phyloP scores from a whole-genome alignment of 768 basidiomycete genomes.

The Cubamyces sp. region DNA sequence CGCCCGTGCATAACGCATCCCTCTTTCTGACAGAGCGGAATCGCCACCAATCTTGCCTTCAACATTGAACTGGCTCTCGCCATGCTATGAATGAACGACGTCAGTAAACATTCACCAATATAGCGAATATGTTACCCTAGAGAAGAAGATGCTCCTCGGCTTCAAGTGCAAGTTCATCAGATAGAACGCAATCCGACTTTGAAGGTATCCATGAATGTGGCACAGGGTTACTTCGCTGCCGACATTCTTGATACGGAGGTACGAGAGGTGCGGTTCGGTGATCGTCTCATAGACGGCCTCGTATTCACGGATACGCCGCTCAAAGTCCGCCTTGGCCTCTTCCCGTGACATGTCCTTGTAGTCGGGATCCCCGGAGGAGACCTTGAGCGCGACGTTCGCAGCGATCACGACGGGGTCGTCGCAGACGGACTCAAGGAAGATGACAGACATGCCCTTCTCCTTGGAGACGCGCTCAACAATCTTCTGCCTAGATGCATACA shows the following conservation, averaged over 20 bases:
- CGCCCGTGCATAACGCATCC: slow-evolving; percentile 82
- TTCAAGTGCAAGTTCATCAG: slow-evolving; percentile 98
- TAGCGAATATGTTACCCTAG: slow-evolving; percentile 66
- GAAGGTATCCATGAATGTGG: slow-evolving; percentile 91
- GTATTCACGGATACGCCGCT: slow-evolving; percentile 89
- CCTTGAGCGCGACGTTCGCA: slow-evolving; percentile 95
- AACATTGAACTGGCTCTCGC: slow-evolving; percentile 96
- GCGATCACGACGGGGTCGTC: slow-evolving; percentile 94
- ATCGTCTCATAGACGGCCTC: slow-evolving; percentile 96
- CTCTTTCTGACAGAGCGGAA: slow-evolving; percentile 80
- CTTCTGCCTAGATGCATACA: slow-evolving; percentile 58
- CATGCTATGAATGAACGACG: slow-evolving; percentile 64
- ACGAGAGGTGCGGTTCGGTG: slow-evolving; percentile 87
- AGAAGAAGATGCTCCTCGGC: slow-evolving; percentile 95
- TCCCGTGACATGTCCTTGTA: slow-evolving; percentile 89
- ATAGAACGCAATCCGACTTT: slow-evolving; percentile 97
- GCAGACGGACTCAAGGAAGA: slow-evolving; percentile 96
- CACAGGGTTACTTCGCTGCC: slow-evolving; percentile 86
- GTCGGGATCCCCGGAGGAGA: slow-evolving; percentile 95
- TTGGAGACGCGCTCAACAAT: slow-evolving; percentile 82
- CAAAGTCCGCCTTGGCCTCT: slow-evolving; percentile 87
- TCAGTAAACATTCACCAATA: not conserved
- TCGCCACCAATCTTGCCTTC: slow-evolving; percentile 99
- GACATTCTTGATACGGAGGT: slow-evolving; percentile 91
- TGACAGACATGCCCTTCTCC: slow-evolving; percentile 85